Evolutionary conservation across 805 yeast species (phyloP), one percentile per base, ranked within the genome.

Genomic region (Teunomyces stri): DNA sequence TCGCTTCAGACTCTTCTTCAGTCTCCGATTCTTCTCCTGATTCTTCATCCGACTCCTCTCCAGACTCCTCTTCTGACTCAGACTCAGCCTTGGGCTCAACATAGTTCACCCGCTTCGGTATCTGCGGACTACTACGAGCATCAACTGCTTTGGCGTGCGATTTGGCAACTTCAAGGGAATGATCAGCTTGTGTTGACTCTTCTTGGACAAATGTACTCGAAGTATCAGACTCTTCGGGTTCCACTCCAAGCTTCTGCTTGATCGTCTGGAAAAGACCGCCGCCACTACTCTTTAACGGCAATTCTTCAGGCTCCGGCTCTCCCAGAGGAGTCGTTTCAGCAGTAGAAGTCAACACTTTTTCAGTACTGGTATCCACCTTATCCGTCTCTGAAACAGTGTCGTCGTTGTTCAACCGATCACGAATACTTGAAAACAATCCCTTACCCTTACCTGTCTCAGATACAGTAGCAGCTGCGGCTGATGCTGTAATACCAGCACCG

Each of bases 251-350:
- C 37, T 42, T 56, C 28, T 66, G 68, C 36, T 64, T 62, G 45
- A 69, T 57, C 27, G 66, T 56, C 51, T 67, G 74, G 55, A 68
- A 68, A 12, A 69, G 52, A 13, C 72, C 68, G 47, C 57, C 64
- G 7, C 51, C 54, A n/a, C 43, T n/a, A 15, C 43, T n/a, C 35
- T 52, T 49, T 6, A 45, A 51, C 3, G 55, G 53, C 13, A 45
- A 39, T 18, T 48, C 45, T 18, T 40, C 46, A 12, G 48, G 46
- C 11, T 48, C 54, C 13, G 29, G 45, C 21, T 59, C 66, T 39
- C 60, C 59, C 5, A 64, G 51, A 15, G 68, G 68, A 2, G 69
- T 59, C 12, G 68, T 64, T 51, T 64, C 69, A n/a, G 66, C 66
- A n/a, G 65, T 63, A 10, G 64, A 55, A 1, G 52, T 41, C 22